Evolutionary conservation across 2,329 filamentous ascomycete species (phyloP).

Genomic region (Mycocentrospora acerina): DNA sequence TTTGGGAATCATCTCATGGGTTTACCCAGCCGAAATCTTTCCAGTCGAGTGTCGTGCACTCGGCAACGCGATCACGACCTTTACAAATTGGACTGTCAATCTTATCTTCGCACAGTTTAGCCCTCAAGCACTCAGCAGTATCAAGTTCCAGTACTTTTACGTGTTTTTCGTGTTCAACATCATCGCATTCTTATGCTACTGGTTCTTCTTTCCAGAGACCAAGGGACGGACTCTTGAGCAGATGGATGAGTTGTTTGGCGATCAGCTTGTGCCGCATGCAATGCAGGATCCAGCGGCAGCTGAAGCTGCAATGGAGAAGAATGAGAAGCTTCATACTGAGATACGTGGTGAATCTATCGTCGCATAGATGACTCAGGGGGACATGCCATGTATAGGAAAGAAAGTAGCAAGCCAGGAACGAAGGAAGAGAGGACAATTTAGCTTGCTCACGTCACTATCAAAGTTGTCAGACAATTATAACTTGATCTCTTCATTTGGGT

Average conservation of each 20-base stretch:
- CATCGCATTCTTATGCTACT: slow-evolving; percentile 30
- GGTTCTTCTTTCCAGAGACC: slow-evolving; percentile 34
- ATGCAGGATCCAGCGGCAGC: slow-evolving; percentile 36
- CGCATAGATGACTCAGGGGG: no score
- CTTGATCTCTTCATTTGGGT: no score
- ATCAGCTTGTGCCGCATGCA: slow-evolving; percentile 41
- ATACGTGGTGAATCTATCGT: slow-evolving; percentile 2
- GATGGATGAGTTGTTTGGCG: slow-evolving; percentile 35
- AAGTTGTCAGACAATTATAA: no score
- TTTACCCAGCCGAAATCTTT: slow-evolving; percentile 52
- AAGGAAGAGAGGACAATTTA: no score
- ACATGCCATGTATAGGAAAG: no score
- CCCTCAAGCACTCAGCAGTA: slow-evolving; percentile 40
- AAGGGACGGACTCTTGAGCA: slow-evolving; percentile 31
- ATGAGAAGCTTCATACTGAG: slow-evolving; percentile 15
- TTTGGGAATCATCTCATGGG: slow-evolving; percentile 51
- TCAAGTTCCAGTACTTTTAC: slow-evolving; percentile 52
- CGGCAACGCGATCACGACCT: slow-evolving; percentile 48
- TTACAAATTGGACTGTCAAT: slow-evolving; percentile 50
- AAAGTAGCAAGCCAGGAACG: no score
- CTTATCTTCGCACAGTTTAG: slow-evolving; percentile 54
- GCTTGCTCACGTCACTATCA: no score
- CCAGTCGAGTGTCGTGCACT: slow-evolving; percentile 47
- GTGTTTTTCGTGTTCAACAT: slow-evolving; percentile 49
- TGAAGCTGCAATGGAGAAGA: slow-evolving; percentile 27